A percentile compares a stretch with the other conserved stretches of the same genome.
These are phyloP conservation scores for Calophaca sinica DNA, from an alignment of 306 rosid species.

Conservation along the genomic window DNA sequence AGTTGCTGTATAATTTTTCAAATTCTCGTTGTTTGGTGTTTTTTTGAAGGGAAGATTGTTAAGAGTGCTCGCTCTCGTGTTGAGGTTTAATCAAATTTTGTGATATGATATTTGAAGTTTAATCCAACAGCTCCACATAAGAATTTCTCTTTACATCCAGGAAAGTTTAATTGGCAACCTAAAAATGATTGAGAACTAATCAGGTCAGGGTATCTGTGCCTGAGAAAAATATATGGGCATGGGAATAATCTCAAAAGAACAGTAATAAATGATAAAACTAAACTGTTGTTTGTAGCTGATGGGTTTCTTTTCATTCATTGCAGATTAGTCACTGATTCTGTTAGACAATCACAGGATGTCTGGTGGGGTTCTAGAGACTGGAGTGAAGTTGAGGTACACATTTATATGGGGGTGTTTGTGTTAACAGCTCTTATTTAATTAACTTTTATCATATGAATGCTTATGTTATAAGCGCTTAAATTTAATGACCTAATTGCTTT, in stretches of 20 bases:
- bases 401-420: not conserved
- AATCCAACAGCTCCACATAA: not conserved
- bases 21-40: not conserved
- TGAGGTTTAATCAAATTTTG: not conserved
- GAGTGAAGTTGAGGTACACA: slow-evolving; percentile 90
- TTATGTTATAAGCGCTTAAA: too few relatives aligned
- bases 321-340: slow-evolving; percentile 86
- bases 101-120: not conserved
- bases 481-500: too few relatives aligned
- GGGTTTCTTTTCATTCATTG: slow-evolving; percentile 9
- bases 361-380: slow-evolving; percentile 80
- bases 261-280: not conserved
- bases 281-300: not conserved
- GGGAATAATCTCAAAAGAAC: not conserved
- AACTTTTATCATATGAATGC: not conserved
- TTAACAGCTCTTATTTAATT: not conserved
- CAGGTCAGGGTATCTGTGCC: not conserved
- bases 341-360: slow-evolving; percentile 72
- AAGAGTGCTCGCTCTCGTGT: not conserved
- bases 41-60: not conserved
- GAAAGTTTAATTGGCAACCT: not conserved
- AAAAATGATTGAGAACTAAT: not conserved
- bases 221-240: not conserved
- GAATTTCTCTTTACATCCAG: not conserved
- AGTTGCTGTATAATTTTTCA: not conserved